Conservation (phyloP, 1,284 basidiomycete genomes). For the Leccinum olivaceoglutinosum region DNA sequence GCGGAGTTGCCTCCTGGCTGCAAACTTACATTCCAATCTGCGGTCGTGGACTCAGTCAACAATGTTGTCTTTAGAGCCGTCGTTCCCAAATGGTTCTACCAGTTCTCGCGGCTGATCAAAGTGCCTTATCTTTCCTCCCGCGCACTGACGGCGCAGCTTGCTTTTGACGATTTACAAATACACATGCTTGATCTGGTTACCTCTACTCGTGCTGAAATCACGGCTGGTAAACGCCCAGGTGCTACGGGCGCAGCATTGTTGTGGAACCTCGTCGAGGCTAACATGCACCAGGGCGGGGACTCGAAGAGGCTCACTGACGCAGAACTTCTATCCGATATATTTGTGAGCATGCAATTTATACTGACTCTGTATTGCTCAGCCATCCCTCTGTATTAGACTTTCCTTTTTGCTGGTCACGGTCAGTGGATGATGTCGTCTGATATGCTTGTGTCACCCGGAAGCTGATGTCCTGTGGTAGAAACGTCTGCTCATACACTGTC, state of each 20-base stretch:
- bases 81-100: slow-evolving; percentile 30
- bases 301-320: slow-evolving; percentile 34
- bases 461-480: slow-evolving; percentile 25
- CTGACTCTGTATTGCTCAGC: background rate
- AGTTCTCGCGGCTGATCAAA: slow-evolving; percentile 24
- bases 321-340: slow-evolving; percentile 42
- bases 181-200: slow-evolving; percentile 39
- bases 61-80: slow-evolving; percentile 30
- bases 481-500: slow-evolving; percentile 41
- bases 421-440: background rate
- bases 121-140: slow-evolving; percentile 33
- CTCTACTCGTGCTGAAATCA: slow-evolving; percentile 31
- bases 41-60: slow-evolving; percentile 27
- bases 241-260: slow-evolving; percentile 33
- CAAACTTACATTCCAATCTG: slow-evolving; percentile 31
- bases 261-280: slow-evolving; percentile 41
- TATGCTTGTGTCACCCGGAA: background rate
- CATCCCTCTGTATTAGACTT: slow-evolving; percentile 24
- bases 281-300: slow-evolving; percentile 32
- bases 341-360: slow-evolving; percentile 28
- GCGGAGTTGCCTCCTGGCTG: slow-evolving; percentile 27
- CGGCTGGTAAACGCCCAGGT: slow-evolving; percentile 18
- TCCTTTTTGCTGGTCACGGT: slow-evolving; percentile 34
- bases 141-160: slow-evolving; percentile 21
- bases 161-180: slow-evolving; percentile 31